Percentiles rank a stretch among this genome's conserved stretches.
phyloP scores from a whole-genome alignment of 2,329 filamentous ascomycete species.

The Calonectria hongkongensis region DNA sequence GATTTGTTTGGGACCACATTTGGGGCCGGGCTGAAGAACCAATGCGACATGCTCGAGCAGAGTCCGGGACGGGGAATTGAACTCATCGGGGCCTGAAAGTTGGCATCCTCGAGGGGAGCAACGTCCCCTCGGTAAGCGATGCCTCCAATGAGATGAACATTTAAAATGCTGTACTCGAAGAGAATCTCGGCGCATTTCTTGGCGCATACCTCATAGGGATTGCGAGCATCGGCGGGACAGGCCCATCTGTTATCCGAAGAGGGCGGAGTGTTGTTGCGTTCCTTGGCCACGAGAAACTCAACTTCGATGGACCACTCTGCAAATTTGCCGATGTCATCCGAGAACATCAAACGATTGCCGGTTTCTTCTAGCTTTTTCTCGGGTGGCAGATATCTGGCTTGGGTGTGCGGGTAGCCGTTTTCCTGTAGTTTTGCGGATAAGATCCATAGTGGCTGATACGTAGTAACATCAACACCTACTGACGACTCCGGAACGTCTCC shows the following conservation, averaged over 20 bases:
- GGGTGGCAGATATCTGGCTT: not conserved
- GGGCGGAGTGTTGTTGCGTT: conserved; percentile 22
- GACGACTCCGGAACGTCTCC: not conserved
- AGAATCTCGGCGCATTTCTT: conserved; percentile 39
- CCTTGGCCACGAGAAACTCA: conserved; percentile 52
- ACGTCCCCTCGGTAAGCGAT: conserved; percentile 33
- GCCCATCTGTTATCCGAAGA: conserved; percentile 37
- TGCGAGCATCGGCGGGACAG: conserved; percentile 42
- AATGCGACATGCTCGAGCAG: conserved; percentile 29
- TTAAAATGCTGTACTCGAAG: not conserved
- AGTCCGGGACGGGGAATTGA: not conserved
- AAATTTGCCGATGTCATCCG: conserved; percentile 6
- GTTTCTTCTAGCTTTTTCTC: not conserved
- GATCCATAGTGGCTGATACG: not conserved
- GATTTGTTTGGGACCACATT: conserved; percentile 30
- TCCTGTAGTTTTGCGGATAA: not conserved
- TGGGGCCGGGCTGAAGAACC: conserved; percentile 43
- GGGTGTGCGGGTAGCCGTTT: not conserved
- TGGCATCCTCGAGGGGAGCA: not conserved
- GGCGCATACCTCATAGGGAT: conserved; percentile 40
- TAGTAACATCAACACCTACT: not conserved
- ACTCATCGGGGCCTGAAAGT: conserved; percentile 6
- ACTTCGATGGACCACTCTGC: conserved; percentile 48
- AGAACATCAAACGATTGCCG: not conserved
- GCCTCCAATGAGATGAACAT: conserved; percentile 18